These are phyloP conservation scores for Thermomucor indicae-seudaticae DNA, from an alignment of 371 early-diverging fungal species.

Conservation along the genomic window DNA sequence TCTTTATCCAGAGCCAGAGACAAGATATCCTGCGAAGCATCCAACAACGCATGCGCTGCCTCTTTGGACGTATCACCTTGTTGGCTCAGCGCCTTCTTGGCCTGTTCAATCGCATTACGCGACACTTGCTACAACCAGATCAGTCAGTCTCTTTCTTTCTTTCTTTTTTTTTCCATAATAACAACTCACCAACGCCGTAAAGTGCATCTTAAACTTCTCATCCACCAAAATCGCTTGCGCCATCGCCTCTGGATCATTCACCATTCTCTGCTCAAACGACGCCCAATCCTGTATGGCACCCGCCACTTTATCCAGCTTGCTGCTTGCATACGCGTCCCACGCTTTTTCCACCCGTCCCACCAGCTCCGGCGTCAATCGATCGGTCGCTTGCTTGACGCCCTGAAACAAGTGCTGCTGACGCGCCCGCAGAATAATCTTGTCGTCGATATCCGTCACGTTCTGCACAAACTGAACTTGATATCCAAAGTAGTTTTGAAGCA, in stretches of 20 bases:
- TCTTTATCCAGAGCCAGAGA: slow-evolving; percentile 54
- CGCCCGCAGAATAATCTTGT: slow-evolving; percentile 83
- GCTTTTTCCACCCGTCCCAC: slow-evolving; percentile 58
- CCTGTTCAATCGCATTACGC: slow-evolving; percentile 43
- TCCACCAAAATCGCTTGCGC: slow-evolving; percentile 47
- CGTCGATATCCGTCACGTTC: slow-evolving; percentile 99
- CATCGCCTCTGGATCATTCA: slow-evolving; percentile 46
- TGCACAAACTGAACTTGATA: slow-evolving; percentile 97
- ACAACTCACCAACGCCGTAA: slow-evolving; percentile 52
- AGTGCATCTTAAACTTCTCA: slow-evolving; percentile 77
- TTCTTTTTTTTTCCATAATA: no score
- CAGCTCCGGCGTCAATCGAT: slow-evolving; percentile 28
- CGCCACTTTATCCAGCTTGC: slow-evolving; percentile 53
- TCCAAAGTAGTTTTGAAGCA: slow-evolving; percentile 94
- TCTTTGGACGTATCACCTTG: slow-evolving; percentile 39
- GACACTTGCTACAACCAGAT: slow-evolving; percentile 30
- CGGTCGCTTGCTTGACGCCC: slow-evolving; percentile 46
- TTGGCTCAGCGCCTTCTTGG: slow-evolving; percentile 42
- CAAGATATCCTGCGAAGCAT: slow-evolving; percentile 52
- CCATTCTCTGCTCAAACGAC: slow-evolving; percentile 50
- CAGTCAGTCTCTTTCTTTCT: not conserved
- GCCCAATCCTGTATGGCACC: slow-evolving; percentile 48
- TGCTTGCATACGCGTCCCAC: slow-evolving; percentile 56
- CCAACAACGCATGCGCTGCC: slow-evolving; percentile 40
- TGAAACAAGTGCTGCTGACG: slow-evolving; percentile 84